phyloP scores from a whole-genome alignment of 2,329 filamentous ascomycete species.

The Cordyceps cateniannulata region DNA sequence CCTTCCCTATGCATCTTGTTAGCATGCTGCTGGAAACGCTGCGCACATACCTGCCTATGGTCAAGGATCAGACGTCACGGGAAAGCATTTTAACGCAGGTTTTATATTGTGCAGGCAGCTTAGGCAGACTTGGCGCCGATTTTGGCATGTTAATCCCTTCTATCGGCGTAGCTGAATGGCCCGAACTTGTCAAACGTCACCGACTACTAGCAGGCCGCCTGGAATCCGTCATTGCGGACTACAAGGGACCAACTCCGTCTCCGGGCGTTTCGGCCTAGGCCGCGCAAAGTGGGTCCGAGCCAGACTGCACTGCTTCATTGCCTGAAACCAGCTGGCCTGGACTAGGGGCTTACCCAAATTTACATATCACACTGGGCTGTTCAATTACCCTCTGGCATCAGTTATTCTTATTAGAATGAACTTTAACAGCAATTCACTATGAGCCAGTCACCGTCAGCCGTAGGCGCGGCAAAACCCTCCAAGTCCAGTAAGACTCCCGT shows the following conservation, averaged over 20 bases:
- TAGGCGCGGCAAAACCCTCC: background rate
- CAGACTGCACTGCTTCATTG: background rate
- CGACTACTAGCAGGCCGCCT: slow-evolving; percentile 73
- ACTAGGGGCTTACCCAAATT: background rate
- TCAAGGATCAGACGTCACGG: slow-evolving; percentile 70
- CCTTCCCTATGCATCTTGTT: slow-evolving; percentile 78
- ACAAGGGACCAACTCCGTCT: slow-evolving; percentile 20
- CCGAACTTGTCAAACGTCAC: slow-evolving; percentile 82
- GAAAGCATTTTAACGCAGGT: slow-evolving; percentile 91
- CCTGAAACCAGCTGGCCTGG: background rate
- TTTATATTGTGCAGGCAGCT: slow-evolving; percentile 83
- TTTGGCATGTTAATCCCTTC: slow-evolving; percentile 79
- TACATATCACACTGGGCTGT: background rate
- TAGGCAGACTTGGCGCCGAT: slow-evolving; percentile 84
- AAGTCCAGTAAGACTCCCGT: slow-evolving; percentile 7
- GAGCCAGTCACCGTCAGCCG: background rate
- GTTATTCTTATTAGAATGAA: background rate
- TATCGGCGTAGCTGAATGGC: slow-evolving; percentile 63
- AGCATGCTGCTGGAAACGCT: slow-evolving; percentile 74
- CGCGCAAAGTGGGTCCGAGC: background rate
- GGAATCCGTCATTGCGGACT: slow-evolving; percentile 59
- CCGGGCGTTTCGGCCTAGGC: slow-evolving; percentile 7
- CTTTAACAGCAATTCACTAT: background rate
- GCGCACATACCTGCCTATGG: slow-evolving; percentile 68
- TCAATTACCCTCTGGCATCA: background rate